Conservation (phyloP, 2,329 filamentous ascomycete species). For the Scorias spongiosa region DNA sequence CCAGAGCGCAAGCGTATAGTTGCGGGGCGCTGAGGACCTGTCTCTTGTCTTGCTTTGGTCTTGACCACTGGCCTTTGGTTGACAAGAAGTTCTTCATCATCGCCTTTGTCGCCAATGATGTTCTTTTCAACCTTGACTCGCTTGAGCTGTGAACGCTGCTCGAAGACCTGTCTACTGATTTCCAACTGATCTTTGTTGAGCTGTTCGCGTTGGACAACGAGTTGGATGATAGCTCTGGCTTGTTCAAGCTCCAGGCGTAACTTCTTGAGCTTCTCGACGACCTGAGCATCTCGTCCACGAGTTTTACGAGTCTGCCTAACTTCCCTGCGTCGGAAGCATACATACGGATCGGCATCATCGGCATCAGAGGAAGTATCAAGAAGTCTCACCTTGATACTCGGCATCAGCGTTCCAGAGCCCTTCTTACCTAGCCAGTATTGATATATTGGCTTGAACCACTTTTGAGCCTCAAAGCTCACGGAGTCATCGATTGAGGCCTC, state of each 20-base stretch:
- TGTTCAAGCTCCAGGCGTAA: conserved; percentile 83
- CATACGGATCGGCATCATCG: conserved; percentile 91
- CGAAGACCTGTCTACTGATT: conserved; percentile 63
- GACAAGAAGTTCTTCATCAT: conserved; percentile 79
- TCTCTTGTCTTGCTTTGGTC: conserved; percentile 41
- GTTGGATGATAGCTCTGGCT: conserved; percentile 61
- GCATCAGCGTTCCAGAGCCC: conserved; percentile 59
- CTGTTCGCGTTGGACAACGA: conserved; percentile 67
- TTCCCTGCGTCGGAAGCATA: conserved; percentile 92
- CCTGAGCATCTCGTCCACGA: conserved; percentile 79
- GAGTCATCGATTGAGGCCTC: conserved; percentile 49
- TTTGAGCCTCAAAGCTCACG: conserved; percentile 38
- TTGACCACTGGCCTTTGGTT: conserved; percentile 55
- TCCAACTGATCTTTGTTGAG: conserved; percentile 63
- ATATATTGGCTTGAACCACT: conserved; percentile 65
- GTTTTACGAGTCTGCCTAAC: conserved; percentile 92
- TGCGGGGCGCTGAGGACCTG: conserved; percentile 51
- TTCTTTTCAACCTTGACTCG: conserved; percentile 75
- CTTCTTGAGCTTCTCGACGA: conserved; percentile 85
- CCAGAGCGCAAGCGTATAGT: conserved; percentile 29
- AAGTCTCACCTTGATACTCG: conserved; percentile 51
- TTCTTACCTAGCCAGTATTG: conserved; percentile 70
- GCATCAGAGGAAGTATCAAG: conserved; percentile 89
- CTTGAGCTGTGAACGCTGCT: conserved; percentile 69
- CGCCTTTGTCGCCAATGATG: conserved; percentile 66